Percentiles rank a stretch among this genome's conserved stretches.
phyloP scores from a whole-genome alignment of 2,329 filamentous ascomycete species.

The Akanthomyces uredinophilus region DNA sequence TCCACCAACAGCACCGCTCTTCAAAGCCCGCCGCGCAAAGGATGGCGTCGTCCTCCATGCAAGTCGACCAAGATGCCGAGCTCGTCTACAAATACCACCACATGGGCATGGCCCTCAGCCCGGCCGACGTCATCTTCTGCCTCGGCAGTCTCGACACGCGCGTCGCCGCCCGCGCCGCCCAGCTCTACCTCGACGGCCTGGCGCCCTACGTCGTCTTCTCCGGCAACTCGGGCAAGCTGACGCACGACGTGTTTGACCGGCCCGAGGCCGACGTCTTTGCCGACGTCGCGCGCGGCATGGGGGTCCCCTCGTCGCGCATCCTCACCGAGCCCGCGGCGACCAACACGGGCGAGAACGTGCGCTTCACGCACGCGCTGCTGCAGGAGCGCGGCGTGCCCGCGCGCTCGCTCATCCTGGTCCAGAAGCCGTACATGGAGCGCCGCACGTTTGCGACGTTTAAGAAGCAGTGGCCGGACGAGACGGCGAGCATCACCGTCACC shows the following conservation, averaged over 20 bases:
- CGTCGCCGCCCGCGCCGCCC: slow-evolving; percentile 37
- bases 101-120: slow-evolving; percentile 30
- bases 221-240: slow-evolving; percentile 37
- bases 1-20: not conserved
- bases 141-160: slow-evolving; percentile 43
- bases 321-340: slow-evolving; percentile 35
- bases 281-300: slow-evolving; percentile 33
- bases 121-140: slow-evolving; percentile 40
- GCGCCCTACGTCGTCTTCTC: slow-evolving; percentile 40
- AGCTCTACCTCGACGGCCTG: slow-evolving; percentile 36
- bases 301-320: slow-evolving; percentile 34
- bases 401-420: slow-evolving; percentile 36
- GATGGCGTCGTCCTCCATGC: not conserved
- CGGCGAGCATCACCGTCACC: slow-evolving; percentile 33
- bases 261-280: slow-evolving; percentile 41
- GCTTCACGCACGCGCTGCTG: slow-evolving; percentile 36
- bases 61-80: slow-evolving; percentile 28
- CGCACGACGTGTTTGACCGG: slow-evolving; percentile 31
- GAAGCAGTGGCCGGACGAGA: slow-evolving; percentile 39
- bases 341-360: slow-evolving; percentile 45
- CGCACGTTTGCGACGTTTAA: slow-evolving; percentile 41
- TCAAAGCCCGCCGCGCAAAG: not conserved
- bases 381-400: slow-evolving; percentile 22
- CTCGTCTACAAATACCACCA: slow-evolving; percentile 41
- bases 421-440: slow-evolving; percentile 46